These are phyloP conservation scores for Tillandsia fasciculata DNA, from an alignment of 176 grass and related monocot species.

Conservation along the genomic window DNA sequence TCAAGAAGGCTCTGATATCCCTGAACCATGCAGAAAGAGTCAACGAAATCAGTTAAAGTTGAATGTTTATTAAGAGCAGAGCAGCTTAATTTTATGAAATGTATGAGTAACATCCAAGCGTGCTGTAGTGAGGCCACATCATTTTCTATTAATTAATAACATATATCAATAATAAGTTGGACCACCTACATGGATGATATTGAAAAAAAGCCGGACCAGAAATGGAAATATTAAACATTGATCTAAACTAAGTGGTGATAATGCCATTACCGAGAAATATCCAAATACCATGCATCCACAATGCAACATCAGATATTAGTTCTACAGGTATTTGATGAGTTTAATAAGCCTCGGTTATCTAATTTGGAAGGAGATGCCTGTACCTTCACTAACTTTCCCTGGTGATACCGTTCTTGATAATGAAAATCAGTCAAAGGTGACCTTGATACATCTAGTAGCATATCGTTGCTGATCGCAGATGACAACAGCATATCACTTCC, in stretches of 20 bases:
- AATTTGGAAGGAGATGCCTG: neutral
- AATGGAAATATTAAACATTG: too few species aligned
- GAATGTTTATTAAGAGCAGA: neutral
- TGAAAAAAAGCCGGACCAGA: too few species aligned
- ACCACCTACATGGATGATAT: too few species aligned
- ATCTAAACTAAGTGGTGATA: neutral
- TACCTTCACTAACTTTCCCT: conserved; percentile 67
- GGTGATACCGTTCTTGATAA: conserved; percentile 70
- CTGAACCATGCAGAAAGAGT: conserved; percentile 33
- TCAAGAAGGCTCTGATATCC: conserved; percentile 54
- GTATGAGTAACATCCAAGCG: neutral
- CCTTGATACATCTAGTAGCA: conserved; percentile 48
- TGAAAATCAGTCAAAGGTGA: conserved; percentile 85
- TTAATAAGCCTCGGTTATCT: neutral
- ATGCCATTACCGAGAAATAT: neutral
- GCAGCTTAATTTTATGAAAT: neutral
- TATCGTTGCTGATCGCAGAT: conserved; percentile 29
- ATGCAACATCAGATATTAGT: neutral
- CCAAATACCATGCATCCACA: too few species aligned
- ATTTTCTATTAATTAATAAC: too few species aligned
- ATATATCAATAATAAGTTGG: too few species aligned
- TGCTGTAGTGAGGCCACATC: neutral
- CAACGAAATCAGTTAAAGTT: neutral
- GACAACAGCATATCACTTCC: conserved; percentile 47
- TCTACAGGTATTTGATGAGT: neutral